Evolutionary conservation across 352 stramenopile genomes (phyloP).

Genomic region (Phytophthora nicotianae): DNA sequence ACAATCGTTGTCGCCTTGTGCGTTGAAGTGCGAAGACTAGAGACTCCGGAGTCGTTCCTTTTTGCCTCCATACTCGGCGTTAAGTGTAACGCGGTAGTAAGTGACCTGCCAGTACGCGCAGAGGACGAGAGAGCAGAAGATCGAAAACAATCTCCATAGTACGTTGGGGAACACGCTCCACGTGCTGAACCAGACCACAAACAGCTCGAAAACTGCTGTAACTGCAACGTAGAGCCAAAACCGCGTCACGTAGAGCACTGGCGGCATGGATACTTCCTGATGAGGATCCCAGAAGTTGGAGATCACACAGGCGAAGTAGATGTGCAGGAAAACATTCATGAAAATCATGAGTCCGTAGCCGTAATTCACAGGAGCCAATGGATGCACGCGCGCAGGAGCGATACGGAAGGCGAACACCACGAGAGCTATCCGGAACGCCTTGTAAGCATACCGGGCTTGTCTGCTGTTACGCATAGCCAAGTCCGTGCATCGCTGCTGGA

Average conservation of each 20-base stretch:
- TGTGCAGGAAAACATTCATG: slow-evolving; percentile 81
- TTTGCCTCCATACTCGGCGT: slow-evolving; percentile 77
- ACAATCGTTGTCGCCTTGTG: slow-evolving; percentile 8
- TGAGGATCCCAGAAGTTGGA: slow-evolving; percentile 81
- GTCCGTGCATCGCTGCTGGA: slow-evolving; percentile 68
- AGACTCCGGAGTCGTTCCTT: slow-evolving; percentile 81
- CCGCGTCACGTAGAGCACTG: slow-evolving; percentile 65
- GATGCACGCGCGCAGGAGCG: slow-evolving; percentile 67
- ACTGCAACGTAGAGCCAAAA: slow-evolving; percentile 76
- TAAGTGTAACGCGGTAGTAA: slow-evolving; percentile 71
- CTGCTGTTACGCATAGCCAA: slow-evolving; percentile 61
- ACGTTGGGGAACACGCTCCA: slow-evolving; percentile 82
- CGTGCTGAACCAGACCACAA: slow-evolving; percentile 81
- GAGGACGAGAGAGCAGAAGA: slow-evolving; percentile 56
- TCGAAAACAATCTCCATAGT: slow-evolving; percentile 69
- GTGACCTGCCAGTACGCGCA: slow-evolving; percentile 69
- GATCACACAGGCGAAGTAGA: slow-evolving; percentile 75
- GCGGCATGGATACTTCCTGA: slow-evolving; percentile 63
- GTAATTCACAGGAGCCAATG: slow-evolving; percentile 72
- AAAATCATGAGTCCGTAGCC: slow-evolving; percentile 78
- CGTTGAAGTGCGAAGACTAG: slow-evolving; percentile 26
- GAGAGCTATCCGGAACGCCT: slow-evolving; percentile 61
- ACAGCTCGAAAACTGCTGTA: slow-evolving; percentile 55
- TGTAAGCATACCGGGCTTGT: slow-evolving; percentile 51
- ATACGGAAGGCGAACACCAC: slow-evolving; percentile 64